A percentile compares a stretch with the other conserved stretches of the same genome.
Conservation (phyloP, 345 rosid genomes). For the Populus davidiana region DNA sequence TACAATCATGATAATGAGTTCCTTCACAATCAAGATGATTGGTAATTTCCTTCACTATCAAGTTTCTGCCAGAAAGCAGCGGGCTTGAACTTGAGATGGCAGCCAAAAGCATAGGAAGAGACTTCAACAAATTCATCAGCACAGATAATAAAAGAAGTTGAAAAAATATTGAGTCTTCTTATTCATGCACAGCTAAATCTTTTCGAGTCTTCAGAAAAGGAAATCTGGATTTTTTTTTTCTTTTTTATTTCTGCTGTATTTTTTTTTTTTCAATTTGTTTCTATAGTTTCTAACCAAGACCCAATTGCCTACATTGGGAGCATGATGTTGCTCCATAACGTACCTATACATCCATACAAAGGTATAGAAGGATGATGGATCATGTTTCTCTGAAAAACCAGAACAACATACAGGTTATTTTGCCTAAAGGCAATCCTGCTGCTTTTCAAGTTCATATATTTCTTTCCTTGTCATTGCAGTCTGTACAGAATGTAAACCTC, state of each 20-base stretch:
- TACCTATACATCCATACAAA: too few relatives aligned
- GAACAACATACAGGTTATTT: too few relatives aligned
- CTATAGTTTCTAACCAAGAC: too few relatives aligned
- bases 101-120: slow-evolving; percentile 73
- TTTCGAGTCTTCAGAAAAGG: neutral
- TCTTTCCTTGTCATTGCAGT: neutral
- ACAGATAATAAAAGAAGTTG: slow-evolving; percentile 75
- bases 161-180: slow-evolving; percentile 31
- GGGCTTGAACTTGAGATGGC: slow-evolving; percentile 80
- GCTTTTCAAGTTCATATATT: neutral
- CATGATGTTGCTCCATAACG: too few relatives aligned
- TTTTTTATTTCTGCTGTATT: neutral
- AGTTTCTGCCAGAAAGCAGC: slow-evolving; percentile 58
- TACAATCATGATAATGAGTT: slow-evolving; percentile 89
- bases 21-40: slow-evolving; percentile 96
- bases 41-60: slow-evolving; percentile 39
- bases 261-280: neutral
- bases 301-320: too few relatives aligned
- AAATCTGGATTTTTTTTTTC: neutral
- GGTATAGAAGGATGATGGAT: too few relatives aligned
- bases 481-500: neutral
- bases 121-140: slow-evolving; percentile 62
- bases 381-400: too few relatives aligned
- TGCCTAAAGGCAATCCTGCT: too few relatives aligned
- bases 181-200: neutral